Percentiles rank a stretch among this genome's conserved stretches.
These are phyloP conservation scores for Chenopodium quinoa DNA, from an alignment of 148 eudicot species.

Conservation along the genomic window DNA sequence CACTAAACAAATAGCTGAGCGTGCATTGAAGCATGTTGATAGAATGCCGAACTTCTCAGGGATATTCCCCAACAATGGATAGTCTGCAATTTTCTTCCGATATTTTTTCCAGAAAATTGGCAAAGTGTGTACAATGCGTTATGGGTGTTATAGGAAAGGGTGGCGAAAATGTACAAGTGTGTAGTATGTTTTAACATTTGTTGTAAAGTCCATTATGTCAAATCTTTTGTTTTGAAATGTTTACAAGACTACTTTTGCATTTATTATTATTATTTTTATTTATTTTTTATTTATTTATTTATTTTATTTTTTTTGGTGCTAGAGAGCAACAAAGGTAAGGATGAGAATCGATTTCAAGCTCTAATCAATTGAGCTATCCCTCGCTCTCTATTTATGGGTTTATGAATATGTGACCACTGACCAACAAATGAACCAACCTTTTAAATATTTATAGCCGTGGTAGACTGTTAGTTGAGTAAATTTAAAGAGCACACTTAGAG, in stretches of 20 bases:
- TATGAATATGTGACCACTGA: no score
- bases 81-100: conserved; percentile 66
- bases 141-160: background rate
- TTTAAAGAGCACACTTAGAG: no score
- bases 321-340: no score
- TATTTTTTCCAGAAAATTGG: background rate
- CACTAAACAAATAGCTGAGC: conserved; percentile 79
- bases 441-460: no score
- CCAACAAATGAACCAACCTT: no score
- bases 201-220: conserved; percentile 20
- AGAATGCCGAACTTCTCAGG: conserved; percentile 92
- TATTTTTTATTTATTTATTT: no score
- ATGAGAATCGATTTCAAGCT: no score
- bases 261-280: no score
- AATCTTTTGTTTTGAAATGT: background rate
- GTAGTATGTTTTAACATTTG: background rate
- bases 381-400: no score
- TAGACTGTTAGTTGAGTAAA: no score
- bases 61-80: conserved; percentile 57
- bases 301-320: no score
- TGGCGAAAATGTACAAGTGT: background rate
- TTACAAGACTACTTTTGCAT: background rate
- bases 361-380: no score
- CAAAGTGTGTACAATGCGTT: background rate
- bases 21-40: conserved; percentile 78